Percentiles rank a stretch among this genome's conserved stretches.
These are phyloP conservation scores for Amphirosellinia nigrospora DNA, from an alignment of 495 filamentous ascomycete species.

Conservation along the genomic window DNA sequence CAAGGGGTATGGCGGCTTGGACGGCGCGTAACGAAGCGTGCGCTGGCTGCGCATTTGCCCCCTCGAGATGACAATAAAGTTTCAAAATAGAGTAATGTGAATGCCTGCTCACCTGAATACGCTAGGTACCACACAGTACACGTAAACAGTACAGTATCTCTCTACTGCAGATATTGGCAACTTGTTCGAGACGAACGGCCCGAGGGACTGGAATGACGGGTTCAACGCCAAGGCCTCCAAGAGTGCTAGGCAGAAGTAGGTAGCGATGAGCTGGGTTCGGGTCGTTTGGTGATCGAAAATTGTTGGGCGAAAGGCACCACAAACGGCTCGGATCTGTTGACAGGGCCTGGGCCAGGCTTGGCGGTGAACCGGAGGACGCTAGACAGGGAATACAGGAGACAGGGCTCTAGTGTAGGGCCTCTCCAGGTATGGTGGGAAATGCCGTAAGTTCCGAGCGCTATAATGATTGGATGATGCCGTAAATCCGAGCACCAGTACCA, in stretches of 20 bases:
- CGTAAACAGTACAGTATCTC: too few relatives aligned
- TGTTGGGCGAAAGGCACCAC: not conserved
- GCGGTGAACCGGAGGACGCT: slow-evolving; percentile 14
- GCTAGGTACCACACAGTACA: not conserved
- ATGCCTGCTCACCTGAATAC: slow-evolving; percentile 26
- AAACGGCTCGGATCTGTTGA: slow-evolving; percentile 5
- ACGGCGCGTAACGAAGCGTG: slow-evolving; percentile 18
- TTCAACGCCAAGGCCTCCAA: slow-evolving; percentile 22
- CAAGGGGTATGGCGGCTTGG: slow-evolving; percentile 11
- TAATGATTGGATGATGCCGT: slow-evolving; percentile 6
- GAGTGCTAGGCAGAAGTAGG: not conserved
- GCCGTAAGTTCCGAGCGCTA: slow-evolving; percentile 17
- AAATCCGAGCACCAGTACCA: slow-evolving; percentile 11
- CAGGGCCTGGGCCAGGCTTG: not conserved
- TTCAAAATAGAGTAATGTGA: slow-evolving; percentile 10
- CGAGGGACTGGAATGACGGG: slow-evolving; percentile 15
- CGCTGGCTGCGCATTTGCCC: slow-evolving; percentile 11
- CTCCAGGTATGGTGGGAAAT: not conserved
- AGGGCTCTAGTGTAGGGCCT: not conserved
- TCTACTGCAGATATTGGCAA: too few relatives aligned
- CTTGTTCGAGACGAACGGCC: not conserved
- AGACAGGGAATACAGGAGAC: slow-evolving; percentile 8
- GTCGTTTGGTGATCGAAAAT: slow-evolving; percentile 12
- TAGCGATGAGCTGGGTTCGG: slow-evolving; percentile 1
- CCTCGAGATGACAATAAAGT: slow-evolving; percentile 10